Conservation (phyloP, 2,329 filamentous ascomycete species). For the Fusarium nurragi region DNA sequence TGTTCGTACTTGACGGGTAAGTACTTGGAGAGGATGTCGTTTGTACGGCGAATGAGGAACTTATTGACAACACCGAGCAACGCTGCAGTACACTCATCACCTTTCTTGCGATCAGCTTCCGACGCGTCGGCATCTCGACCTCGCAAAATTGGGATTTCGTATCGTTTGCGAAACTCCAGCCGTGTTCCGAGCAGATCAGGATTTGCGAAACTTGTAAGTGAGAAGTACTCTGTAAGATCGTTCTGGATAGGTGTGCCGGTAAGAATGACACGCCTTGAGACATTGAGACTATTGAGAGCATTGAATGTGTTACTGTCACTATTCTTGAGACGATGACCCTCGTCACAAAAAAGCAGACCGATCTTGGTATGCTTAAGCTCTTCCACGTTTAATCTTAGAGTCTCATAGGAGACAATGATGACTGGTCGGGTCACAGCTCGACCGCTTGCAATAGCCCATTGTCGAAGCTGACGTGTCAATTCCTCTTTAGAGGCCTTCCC, state of each 20-base stretch:
- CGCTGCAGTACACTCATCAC: constrained; percentile 83
- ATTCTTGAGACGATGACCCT: constrained; percentile 96
- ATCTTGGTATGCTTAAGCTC: constrained; percentile 91
- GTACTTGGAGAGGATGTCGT: constrained; percentile 98
- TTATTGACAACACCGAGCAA: constrained; percentile 91
- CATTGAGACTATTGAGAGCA: constrained; percentile 88
- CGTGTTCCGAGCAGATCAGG: constrained; percentile 89
- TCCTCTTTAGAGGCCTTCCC: constrained; percentile 97
- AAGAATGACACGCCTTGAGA: constrained; percentile 89
- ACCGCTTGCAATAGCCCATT: constrained; percentile 95
- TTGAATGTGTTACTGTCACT: constrained; percentile 95
- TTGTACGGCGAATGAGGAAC: constrained; percentile 97
- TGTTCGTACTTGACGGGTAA: constrained; percentile 98
- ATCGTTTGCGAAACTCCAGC: constrained; percentile 91
- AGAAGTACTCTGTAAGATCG: constrained; percentile 97
- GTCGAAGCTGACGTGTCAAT: constrained; percentile 85
- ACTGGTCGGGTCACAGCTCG: constrained; percentile 89
- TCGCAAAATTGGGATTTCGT: constrained; percentile 89
- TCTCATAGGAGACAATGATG: constrained; percentile 98
- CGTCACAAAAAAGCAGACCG: constrained; percentile 92
- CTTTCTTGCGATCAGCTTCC: constrained; percentile 81
- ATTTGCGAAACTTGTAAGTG: constrained; percentile 95
- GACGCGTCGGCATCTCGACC: constrained; percentile 91
- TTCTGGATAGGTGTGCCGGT: constrained; percentile 99
- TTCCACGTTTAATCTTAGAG: constrained; percentile 87